Evolutionary conservation across 805 yeast genomes (phyloP).

Genomic region (Sugiyamaella marilandica): DNA sequence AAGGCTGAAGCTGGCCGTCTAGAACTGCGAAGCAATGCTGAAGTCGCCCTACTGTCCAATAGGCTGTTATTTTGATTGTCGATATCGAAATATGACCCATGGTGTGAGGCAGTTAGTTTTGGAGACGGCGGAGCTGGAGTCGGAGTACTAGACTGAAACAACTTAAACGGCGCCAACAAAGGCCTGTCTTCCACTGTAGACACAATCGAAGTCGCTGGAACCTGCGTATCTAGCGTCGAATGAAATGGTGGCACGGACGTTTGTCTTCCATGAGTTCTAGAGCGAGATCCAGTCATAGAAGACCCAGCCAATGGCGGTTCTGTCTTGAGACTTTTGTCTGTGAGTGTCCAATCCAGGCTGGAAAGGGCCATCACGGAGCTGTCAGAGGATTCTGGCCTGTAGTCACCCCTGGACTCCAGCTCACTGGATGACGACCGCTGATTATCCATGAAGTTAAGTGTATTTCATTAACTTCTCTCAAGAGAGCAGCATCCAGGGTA

Average conservation of each 20-base stretch:
- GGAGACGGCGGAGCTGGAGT: neutral
- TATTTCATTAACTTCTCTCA: neutral
- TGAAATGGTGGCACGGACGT: neutral
- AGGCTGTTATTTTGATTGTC: neutral
- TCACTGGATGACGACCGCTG: neutral
- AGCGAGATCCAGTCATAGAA: neutral
- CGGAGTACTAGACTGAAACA: neutral
- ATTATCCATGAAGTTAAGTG: neutral
- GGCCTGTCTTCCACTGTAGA: slow-evolving; percentile 1
- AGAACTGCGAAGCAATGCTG: neutral
- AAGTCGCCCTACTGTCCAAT: neutral
- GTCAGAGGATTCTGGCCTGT: neutral
- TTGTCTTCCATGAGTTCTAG: neutral
- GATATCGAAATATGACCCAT: neutral
- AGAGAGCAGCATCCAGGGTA: neutral
- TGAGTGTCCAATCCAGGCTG: neutral
- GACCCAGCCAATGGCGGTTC: neutral
- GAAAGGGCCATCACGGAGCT: neutral
- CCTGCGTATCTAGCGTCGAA: neutral
- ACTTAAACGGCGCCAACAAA: slow-evolving; percentile 3
- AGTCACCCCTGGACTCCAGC: neutral
- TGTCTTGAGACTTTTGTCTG: neutral
- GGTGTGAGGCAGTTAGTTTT: neutral
- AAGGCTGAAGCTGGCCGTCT: neutral
- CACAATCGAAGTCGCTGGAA: neutral